phyloP scores from a whole-genome alignment of 805 yeast species.

The Candida chauliodis region DNA sequence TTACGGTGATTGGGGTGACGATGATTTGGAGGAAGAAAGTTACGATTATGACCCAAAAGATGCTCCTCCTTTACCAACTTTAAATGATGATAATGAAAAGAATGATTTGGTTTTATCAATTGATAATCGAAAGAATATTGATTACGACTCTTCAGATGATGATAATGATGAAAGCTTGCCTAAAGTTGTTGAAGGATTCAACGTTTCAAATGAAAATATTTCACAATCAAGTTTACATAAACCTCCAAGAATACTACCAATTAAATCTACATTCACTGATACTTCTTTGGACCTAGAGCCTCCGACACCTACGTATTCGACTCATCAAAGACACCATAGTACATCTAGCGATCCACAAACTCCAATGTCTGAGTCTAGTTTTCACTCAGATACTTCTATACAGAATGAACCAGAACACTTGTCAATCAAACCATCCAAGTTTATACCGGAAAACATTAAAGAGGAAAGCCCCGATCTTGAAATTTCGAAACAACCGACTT shows the following conservation, averaged over 20 bases:
- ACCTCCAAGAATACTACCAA: not conserved
- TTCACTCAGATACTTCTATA: slow-evolving; percentile 38
- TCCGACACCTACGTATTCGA: slow-evolving; percentile 14
- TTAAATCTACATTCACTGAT: slow-evolving; percentile 1
- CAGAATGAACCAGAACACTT: slow-evolving; percentile 34
- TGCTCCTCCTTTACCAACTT: not conserved
- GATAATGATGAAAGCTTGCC: slow-evolving; percentile 6
- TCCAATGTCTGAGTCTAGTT: slow-evolving; percentile 34
- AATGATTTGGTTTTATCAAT: slow-evolving; percentile 8
- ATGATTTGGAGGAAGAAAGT: slow-evolving; percentile 8
- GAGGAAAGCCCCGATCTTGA: slow-evolving; percentile 1
- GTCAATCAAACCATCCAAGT: slow-evolving; percentile 15
- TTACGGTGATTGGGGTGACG: slow-evolving; percentile 11
- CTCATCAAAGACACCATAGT: slow-evolving; percentile 8
- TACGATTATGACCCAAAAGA: slow-evolving; percentile 7
- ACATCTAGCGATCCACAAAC: slow-evolving; percentile 21
- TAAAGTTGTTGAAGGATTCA: not conserved
- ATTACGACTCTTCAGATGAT: slow-evolving; percentile 9
- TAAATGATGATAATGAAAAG: not conserved
- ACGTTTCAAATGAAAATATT: not conserved
- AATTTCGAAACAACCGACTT: not conserved
- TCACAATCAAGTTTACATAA: not conserved
- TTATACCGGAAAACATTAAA: slow-evolving; percentile 1
- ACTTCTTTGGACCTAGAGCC: slow-evolving; percentile 15
- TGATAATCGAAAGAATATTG: slow-evolving; percentile 3